Evolutionary conservation across 108 stramenopile genomes (phyloP), one percentile per base, ranked within the genome.

Genomic region (Nannochloropsis gaditana): DNA sequence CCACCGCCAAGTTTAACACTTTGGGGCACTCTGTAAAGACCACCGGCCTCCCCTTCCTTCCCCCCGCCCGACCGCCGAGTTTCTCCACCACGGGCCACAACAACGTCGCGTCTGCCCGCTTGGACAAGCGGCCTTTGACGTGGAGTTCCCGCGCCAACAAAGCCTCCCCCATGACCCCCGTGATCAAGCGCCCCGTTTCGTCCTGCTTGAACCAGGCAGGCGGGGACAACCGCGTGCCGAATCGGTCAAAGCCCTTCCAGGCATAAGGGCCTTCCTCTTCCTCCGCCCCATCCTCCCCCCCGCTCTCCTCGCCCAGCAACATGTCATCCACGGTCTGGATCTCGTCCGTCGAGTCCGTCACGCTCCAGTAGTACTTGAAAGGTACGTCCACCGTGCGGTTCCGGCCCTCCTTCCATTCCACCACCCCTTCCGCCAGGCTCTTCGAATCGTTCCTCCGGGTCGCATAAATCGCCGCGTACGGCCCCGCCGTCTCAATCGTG

Each of bases 81-180:
- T 73, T 73, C 59, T 73, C 59, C 59, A 73, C 59, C 59, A 73
- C 59, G 19, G 59, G 59, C 59, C 59, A 73, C 19, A 73, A n/a
- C 59, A 73, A 3, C 4, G 59, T n/a, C 15, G 59, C 59, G 59
- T 73, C 59, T 5, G 59, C 59, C 3, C 59, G 59, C n/a, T 73
- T 73, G 4, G 59, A 73, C 59, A 73, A 6, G 5, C 15, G 59
- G 5, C 59, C 59, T n/a, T n/a, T 15, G 19, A 73, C 59, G n/a
- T 73, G 59, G 19, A 73, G 59, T n/a, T 73, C 59, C 59, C 59
- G 59, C 59, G 59, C 59, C 59, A 73, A n/a, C 8, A 73, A 73
- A 15, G 59, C 59, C 8, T 73, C 59, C 19, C 59, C 59, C 59
- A 73, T 73, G 19, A 73, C 59, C 15, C 59, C 59, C 59, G 59